Conservation (phyloP, 768 basidiomycete species). For the Ramaria sp. region DNA sequence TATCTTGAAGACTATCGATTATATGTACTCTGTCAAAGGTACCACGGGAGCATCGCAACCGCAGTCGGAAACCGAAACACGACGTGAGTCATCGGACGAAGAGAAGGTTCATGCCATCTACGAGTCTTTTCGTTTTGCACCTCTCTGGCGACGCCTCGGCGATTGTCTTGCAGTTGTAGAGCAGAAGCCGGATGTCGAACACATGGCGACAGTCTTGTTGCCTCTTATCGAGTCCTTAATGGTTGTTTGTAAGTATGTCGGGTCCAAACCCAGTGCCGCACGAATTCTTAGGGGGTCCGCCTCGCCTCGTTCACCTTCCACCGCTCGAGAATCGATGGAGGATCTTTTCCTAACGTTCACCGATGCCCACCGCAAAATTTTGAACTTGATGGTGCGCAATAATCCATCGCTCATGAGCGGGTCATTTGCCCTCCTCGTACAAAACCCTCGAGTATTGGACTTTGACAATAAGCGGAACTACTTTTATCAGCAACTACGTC, state of each 20-base stretch:
- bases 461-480: slow-evolving; percentile 99
- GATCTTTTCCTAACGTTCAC: slow-evolving; percentile 92
- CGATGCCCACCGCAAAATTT: slow-evolving; percentile 82
- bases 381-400: slow-evolving; percentile 96
- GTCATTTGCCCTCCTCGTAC: slow-evolving; percentile 90
- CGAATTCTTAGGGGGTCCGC: slow-evolving; percentile 52
- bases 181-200: slow-evolving; percentile 67
- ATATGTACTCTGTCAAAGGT: slow-evolving; percentile 73
- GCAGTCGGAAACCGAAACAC: slow-evolving; percentile 24
- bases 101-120: slow-evolving; percentile 86
- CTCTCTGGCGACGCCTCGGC: slow-evolving; percentile 84
- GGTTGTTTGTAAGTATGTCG: slow-evolving; percentile 96
- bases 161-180: slow-evolving; percentile 81
- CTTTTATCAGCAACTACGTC: slow-evolving; percentile 86
- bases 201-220: slow-evolving; percentile 84
- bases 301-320: slow-evolving; percentile 56
- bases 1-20: slow-evolving; percentile 94
- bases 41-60: slow-evolving; percentile 21
- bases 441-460: slow-evolving; percentile 93
- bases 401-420: slow-evolving; percentile 98
- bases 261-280: slow-evolving; percentile 41
- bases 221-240: slow-evolving; percentile 94
- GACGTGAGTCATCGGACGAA: slow-evolving; percentile 35
- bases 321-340: slow-evolving; percentile 62
- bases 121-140: slow-evolving; percentile 81